Evolutionary conservation across 805 yeast genomes (phyloP), one percentile per base, ranked within the genome.

Genomic region (Lipomyces spencermartinsiae): DNA sequence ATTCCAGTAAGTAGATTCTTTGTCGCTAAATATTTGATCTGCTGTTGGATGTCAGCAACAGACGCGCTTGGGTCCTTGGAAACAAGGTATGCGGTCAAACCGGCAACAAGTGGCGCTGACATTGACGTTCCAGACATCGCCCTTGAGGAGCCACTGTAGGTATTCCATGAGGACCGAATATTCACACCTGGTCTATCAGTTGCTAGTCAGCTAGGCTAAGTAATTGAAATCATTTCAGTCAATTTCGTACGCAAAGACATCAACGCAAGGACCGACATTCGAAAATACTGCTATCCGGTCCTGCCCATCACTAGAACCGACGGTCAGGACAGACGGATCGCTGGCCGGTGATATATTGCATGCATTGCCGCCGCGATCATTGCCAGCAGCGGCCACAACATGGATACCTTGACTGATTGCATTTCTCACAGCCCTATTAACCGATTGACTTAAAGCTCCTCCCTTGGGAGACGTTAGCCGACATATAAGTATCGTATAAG

Each of bases 51-150:
- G 4, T 64, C 66, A 2, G 62, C 51, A n/a, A 63, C 67, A 2
- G 66, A 37, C 57, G 79, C 53, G 37, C 14, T 16, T 12, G 71
- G 66, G 29, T 62, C 10, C 46, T 60, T 43, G 12, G 62, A 60
- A 1, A 34, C 61, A 6, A 69, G 43, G 84, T 94, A 94, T 9
- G 97, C 85, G 76, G 92, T 86, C 79, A 94, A 84, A 74, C 98
- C 98, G 68, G 93, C 89, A 74, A 94, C 93, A 77, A 93, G 97
- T 56, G 98, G 98, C 37, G 97, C 89, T 34, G 98, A 97, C 98
- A 94, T 94, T 19, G 98, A 93, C 14, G 98, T 93, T 81, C 98
- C 98, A 7, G 68, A 64, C 31, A 64, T 12, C 31, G 12, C 12
- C 7, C 37, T 31, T 16, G 68, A 33, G 4, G 71, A 70, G 10